Percentiles rank a stretch among this genome's conserved stretches.
These are phyloP conservation scores for Xanthoceras sorbifolium DNA, from an alignment of 345 rosid genomes.

Conservation along the genomic window DNA sequence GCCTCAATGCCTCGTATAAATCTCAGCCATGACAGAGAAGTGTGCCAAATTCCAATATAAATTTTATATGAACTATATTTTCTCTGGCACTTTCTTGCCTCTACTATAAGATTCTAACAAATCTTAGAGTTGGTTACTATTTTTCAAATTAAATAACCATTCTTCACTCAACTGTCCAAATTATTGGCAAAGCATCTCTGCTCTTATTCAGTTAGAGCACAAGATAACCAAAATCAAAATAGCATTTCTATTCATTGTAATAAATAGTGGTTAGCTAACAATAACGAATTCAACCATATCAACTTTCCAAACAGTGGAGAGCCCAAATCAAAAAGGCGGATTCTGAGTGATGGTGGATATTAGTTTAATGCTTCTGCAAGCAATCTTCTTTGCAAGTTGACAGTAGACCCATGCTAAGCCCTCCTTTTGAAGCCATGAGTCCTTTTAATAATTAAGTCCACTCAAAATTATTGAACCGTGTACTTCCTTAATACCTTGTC, in stretches of 20 bases:
- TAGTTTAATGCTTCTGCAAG: conserved; percentile 24
- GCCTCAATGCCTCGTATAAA: background rate
- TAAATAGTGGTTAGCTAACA: background rate
- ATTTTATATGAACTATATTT: background rate
- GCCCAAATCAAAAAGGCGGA: conserved; percentile 17
- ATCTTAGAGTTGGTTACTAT: background rate
- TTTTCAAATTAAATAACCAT: background rate
- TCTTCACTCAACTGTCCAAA: background rate
- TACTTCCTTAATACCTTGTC: conserved; percentile 11
- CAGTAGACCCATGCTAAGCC: conserved; percentile 27
- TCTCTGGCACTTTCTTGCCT: background rate
- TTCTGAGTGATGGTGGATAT: conserved; percentile 16
- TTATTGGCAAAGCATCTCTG: background rate
- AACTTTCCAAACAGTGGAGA: background rate
- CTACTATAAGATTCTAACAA: background rate
- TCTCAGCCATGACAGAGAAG: conserved; percentile 1
- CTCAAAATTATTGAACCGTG: conserved; percentile 19
- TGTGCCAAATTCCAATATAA: background rate
- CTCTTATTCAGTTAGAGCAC: background rate
- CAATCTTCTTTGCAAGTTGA: background rate
- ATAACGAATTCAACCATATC: background rate
- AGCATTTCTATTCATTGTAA: conserved; percentile 4
- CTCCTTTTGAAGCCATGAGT: conserved; percentile 19
- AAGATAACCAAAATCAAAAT: background rate
- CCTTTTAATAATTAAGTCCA: conserved; percentile 30